These are phyloP conservation scores for Curvularia eragrostidis DNA, from an alignment of 2,329 filamentous ascomycete species.

Conservation along the genomic window DNA sequence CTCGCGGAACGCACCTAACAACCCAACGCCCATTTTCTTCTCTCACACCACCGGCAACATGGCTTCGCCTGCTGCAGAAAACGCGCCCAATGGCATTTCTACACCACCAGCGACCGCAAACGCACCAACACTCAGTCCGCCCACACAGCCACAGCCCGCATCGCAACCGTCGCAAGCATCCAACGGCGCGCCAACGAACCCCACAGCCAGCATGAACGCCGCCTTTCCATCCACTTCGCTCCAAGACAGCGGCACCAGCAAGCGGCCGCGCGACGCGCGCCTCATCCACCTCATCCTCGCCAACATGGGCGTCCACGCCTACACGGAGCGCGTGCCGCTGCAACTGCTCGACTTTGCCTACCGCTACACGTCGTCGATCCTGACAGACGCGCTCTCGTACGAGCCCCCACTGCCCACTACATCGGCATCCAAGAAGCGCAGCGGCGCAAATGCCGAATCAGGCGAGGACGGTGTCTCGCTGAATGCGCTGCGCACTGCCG, in stretches of 20 bases:
- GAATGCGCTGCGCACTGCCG: constrained; percentile 74
- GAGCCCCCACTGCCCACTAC: constrained; percentile 33
- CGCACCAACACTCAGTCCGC: constrained; percentile 41
- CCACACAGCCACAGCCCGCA: constrained; percentile 34
- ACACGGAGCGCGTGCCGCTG: constrained; percentile 81
- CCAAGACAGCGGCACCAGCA: constrained; percentile 40
- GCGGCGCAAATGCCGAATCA: constrained; percentile 27
- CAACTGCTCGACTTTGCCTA: constrained; percentile 87
- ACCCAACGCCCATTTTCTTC: constrained; percentile 5
- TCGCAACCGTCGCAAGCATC: constrained; percentile 17
- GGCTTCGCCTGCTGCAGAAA: constrained; percentile 48
- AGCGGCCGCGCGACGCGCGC: constrained; percentile 77
- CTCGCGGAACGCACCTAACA: not conserved
- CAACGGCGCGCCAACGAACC: constrained; percentile 25
- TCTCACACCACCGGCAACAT: constrained; percentile 29
- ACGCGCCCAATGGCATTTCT: constrained; percentile 48
- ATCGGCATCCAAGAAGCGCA: constrained; percentile 30
- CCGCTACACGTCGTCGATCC: constrained; percentile 75
- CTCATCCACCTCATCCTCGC: constrained; percentile 81
- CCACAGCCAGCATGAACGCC: constrained; percentile 24
- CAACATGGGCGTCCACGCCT: constrained; percentile 78
- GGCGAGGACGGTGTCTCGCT: constrained; percentile 64
- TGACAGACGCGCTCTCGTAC: constrained; percentile 64
- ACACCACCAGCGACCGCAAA: constrained; percentile 47
- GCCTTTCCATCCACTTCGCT: constrained; percentile 45